Percentiles rank a stretch among this genome's conserved stretches.
These are phyloP conservation scores for Esteya vermicola DNA, from an alignment of 2,329 filamentous ascomycete genomes.

Conservation along the genomic window DNA sequence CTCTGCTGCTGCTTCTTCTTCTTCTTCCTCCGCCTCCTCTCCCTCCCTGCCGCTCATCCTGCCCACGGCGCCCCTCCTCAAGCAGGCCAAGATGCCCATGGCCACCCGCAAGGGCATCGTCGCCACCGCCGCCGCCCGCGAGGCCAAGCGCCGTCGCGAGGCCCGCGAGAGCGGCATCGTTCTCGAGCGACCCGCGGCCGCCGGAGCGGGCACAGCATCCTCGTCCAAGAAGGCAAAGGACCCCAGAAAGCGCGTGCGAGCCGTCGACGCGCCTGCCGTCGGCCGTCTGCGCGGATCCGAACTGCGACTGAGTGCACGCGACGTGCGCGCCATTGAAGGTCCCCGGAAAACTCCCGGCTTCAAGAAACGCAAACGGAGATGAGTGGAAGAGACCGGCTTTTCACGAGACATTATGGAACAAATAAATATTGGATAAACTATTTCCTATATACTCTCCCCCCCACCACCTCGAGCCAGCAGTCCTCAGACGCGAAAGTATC, in stretches of 20 bases:
- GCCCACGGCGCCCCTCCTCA: conserved; percentile 47
- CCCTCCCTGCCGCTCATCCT: conserved; percentile 55
- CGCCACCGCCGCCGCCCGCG: conserved; percentile 48
- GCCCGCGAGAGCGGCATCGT: conserved; percentile 86
- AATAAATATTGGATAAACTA: conserved; percentile 1
- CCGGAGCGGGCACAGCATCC: conserved; percentile 19
- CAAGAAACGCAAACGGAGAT: conserved; percentile 12
- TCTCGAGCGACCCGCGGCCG: conserved; percentile 44
- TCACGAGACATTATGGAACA: conserved; percentile 6
- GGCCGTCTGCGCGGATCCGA: conserved; percentile 71
- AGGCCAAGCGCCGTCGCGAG: conserved; percentile 59
- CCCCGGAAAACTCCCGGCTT: conserved; percentile 20
- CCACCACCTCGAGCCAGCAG: too few species aligned
- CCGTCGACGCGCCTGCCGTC: conserved; percentile 61
- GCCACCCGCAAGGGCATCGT: conserved; percentile 72
- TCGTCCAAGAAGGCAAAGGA: conserved; percentile 16
- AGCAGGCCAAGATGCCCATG: conserved; percentile 82
- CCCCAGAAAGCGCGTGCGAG: conserved; percentile 20
- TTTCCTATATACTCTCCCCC: conserved; percentile 9
- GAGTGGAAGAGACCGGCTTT: background rate
- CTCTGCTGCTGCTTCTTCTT: conserved; percentile 30
- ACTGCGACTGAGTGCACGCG: conserved; percentile 62
- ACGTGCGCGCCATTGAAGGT: conserved; percentile 59
- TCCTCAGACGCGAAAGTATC: too few species aligned
- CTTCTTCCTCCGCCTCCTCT: conserved; percentile 68